Conservation (phyloP, 306 rosid genomes). For the Sphenostylis stenocarpa region DNA sequence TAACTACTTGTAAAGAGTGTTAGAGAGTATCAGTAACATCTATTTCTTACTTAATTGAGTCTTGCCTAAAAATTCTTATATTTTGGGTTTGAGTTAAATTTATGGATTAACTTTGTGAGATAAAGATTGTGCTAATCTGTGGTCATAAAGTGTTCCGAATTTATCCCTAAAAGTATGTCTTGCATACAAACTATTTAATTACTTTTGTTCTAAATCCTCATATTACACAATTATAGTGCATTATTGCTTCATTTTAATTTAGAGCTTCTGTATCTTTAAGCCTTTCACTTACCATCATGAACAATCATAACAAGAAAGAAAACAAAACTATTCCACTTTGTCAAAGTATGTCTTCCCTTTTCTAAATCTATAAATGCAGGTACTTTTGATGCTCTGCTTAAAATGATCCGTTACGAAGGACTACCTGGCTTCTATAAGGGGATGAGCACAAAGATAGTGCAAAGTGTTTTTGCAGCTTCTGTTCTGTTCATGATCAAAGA, state of each 20-base stretch:
- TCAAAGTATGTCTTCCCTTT: not conserved
- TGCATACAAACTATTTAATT: not conserved
- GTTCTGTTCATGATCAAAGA: conserved; percentile 82
- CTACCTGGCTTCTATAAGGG: conserved; percentile 73
- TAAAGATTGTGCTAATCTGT: no score
- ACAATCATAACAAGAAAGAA: conserved; percentile 1
- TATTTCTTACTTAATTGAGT: no score
- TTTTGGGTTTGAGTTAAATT: no score
- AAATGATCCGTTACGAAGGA: conserved; percentile 83
- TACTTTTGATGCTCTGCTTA: conserved; percentile 69
- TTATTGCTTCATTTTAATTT: not conserved
- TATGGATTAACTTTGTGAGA: no score
- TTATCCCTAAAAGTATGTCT: not conserved
- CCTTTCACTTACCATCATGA: not conserved
- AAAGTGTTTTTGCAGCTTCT: conserved; percentile 88
- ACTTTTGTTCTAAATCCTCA: not conserved
- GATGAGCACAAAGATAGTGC: conserved; percentile 85
- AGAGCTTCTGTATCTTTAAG: not conserved
- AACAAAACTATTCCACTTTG: not conserved
- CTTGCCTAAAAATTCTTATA: no score
- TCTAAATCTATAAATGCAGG: conserved; percentile 43
- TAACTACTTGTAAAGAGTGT: no score
- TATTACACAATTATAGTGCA: not conserved
- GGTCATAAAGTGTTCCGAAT: no score
- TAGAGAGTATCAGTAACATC: no score